These are phyloP conservation scores for Lentinula sp. DNA, from an alignment of 768 basidiomycete species.

Conservation along the genomic window DNA sequence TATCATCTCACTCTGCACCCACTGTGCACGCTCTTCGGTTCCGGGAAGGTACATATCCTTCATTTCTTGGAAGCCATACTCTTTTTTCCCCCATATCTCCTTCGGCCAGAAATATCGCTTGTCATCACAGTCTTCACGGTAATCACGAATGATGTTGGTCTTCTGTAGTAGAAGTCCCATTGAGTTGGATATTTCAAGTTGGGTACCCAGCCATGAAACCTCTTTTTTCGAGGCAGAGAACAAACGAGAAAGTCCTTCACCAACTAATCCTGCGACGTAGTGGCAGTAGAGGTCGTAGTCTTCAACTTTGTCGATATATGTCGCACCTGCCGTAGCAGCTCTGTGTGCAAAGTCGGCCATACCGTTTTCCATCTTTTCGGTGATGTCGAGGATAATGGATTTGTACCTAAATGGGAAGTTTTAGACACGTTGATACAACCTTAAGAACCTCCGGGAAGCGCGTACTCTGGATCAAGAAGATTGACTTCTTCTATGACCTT, in stretches of 20 bases:
- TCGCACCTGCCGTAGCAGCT: slow-evolving; percentile 61
- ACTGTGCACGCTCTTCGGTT: slow-evolving; percentile 61
- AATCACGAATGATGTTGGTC: slow-evolving; percentile 97
- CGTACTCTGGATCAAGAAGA: slow-evolving; percentile 58
- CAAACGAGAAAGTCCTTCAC: slow-evolving; percentile 87
- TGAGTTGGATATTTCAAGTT: slow-evolving; percentile 86
- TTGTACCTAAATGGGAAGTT: slow-evolving; percentile 45
- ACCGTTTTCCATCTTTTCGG: slow-evolving; percentile 82
- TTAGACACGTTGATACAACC: slow-evolving; percentile 1
- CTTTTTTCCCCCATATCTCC: slow-evolving; percentile 74
- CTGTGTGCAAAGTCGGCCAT: slow-evolving; percentile 96
- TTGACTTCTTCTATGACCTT: slow-evolving; percentile 77
- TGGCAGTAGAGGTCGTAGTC: slow-evolving; percentile 99
- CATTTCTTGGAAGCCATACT: slow-evolving; percentile 61
- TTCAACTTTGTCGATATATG: slow-evolving; percentile 66
- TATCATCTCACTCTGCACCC: slow-evolving; percentile 85
- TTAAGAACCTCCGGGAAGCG: neutral
- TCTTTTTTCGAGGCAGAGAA: slow-evolving; percentile 87
- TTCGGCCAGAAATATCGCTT: slow-evolving; percentile 90
- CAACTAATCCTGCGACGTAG: slow-evolving; percentile 96
- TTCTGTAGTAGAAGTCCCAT: slow-evolving; percentile 97
- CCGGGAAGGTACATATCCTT: slow-evolving; percentile 57
- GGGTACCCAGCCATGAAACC: slow-evolving; percentile 59
- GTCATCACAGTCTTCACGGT: slow-evolving; percentile 84
- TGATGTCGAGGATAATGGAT: slow-evolving; percentile 76